phyloP scores from a whole-genome alignment of 1,139 yeast species.

The Casaregolazyma lundiana region DNA sequence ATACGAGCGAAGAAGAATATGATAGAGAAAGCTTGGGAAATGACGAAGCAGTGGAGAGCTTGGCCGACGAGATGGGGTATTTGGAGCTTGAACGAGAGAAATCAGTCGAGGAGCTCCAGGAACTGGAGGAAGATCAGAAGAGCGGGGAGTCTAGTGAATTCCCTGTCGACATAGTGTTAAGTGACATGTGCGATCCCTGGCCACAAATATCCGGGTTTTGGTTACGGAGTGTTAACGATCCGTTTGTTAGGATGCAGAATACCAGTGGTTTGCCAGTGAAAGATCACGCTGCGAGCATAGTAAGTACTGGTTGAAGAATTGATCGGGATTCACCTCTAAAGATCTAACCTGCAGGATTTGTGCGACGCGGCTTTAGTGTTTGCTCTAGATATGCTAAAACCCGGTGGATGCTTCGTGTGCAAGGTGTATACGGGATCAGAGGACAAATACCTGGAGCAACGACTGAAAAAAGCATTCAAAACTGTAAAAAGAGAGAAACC shows the following conservation, averaged over 20 bases:
- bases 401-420: constrained; percentile 69
- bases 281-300: constrained; percentile 59
- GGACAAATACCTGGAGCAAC: constrained; percentile 50
- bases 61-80: constrained; percentile 15
- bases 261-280: constrained; percentile 59
- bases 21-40: neutral
- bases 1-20: constrained; percentile 19
- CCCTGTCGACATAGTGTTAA: constrained; percentile 65
- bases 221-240: constrained; percentile 72
- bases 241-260: constrained; percentile 72
- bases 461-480: constrained; percentile 57
- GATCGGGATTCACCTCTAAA: neutral
- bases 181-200: constrained; percentile 84
- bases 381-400: constrained; percentile 61
- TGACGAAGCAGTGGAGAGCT: constrained; percentile 5
- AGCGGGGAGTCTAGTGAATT: constrained; percentile 14
- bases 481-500: constrained; percentile 58
- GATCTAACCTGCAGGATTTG: constrained; percentile 47
- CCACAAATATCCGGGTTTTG: constrained; percentile 60
- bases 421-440: constrained; percentile 71
- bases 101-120: constrained; percentile 5
- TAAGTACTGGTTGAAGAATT: constrained; percentile 28
- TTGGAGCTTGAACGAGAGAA: constrained; percentile 20
- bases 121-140: neutral
- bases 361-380: constrained; percentile 88